Evolutionary conservation across 2,329 filamentous ascomycete species (phyloP).

Genomic region (Grosmannia penicillata): DNA sequence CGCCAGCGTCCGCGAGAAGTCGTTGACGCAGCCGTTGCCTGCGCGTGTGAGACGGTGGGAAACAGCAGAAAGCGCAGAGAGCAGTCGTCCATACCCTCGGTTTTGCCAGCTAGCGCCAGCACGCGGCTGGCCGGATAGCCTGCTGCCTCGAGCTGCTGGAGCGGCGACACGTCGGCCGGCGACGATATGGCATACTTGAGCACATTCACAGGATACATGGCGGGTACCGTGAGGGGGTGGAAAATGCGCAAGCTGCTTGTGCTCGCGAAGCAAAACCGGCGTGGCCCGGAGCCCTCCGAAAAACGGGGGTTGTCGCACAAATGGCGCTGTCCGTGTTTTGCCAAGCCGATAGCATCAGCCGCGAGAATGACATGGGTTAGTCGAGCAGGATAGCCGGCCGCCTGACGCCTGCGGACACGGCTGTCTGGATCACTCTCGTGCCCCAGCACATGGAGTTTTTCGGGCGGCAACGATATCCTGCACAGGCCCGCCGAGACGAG

Average conservation of each 20-base stretch:
- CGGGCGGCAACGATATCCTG: neutral
- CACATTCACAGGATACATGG: constrained; percentile 12
- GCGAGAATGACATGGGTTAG: neutral
- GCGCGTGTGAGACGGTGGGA: constrained; percentile 6
- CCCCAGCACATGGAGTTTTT: neutral
- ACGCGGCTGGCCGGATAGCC: constrained; percentile 16
- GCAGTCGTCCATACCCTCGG: constrained; percentile 14
- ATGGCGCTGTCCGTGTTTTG: neutral
- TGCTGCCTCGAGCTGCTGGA: constrained; percentile 13
- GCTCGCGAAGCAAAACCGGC: too few relatives aligned
- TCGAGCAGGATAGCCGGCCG: neutral
- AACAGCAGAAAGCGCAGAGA: neutral
- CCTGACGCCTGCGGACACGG: neutral
- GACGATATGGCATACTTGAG: constrained; percentile 17
- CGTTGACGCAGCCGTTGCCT: constrained; percentile 21
- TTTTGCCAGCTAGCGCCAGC: constrained; percentile 18
- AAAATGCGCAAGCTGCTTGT: too few relatives aligned
- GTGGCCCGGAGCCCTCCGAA: neutral
- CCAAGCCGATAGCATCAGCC: neutral
- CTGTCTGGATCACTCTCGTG: neutral
- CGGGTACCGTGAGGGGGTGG: neutral
- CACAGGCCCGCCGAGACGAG: neutral
- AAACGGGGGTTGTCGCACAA: neutral
- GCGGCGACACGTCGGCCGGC: constrained; percentile 15
- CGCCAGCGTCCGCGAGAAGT: constrained; percentile 18